Evolutionary conservation across 2,329 filamentous ascomycete genomes (phyloP).

Genomic region (Albophoma yamanashiensis): DNA sequence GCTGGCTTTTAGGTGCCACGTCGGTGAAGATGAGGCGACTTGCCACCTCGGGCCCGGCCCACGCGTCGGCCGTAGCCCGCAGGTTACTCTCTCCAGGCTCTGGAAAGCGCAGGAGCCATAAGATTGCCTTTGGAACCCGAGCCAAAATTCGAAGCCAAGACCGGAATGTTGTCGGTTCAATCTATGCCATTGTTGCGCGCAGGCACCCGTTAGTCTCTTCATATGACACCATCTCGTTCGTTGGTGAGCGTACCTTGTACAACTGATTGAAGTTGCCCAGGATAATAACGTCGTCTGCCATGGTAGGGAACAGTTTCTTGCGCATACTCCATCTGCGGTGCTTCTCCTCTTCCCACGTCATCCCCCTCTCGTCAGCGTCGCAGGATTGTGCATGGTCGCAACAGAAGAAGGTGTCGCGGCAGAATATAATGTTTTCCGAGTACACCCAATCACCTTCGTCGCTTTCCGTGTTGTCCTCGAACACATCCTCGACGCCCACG

Average conservation of each 20-base stretch:
- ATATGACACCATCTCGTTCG: neutral
- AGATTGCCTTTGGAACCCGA: conserved; percentile 72
- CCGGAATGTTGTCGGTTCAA: conserved; percentile 92
- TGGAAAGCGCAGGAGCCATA: conserved; percentile 96
- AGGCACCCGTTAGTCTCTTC: neutral
- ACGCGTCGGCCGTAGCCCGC: conserved; percentile 64
- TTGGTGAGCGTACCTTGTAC: conserved; percentile 64
- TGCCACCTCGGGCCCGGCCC: conserved; percentile 80
- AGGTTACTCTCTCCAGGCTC: conserved; percentile 86
- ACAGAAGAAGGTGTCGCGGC: conserved; percentile 92
- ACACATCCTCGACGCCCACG: conserved; percentile 59
- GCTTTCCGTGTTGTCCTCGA: conserved; percentile 54
- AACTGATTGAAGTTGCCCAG: conserved; percentile 97
- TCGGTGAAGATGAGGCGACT: conserved; percentile 89
- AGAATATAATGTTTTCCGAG: conserved; percentile 93
- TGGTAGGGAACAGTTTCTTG: conserved; percentile 75
- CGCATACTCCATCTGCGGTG: conserved; percentile 81
- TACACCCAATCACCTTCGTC: conserved; percentile 81
- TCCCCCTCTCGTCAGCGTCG: conserved; percentile 52
- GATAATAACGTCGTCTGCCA: conserved; percentile 78
- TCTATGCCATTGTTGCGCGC: conserved; percentile 38
- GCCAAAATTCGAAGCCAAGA: conserved; percentile 90
- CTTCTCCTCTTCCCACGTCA: conserved; percentile 81
- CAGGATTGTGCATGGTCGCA: conserved; percentile 93
- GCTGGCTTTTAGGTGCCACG: conserved; percentile 86